Base-by-base conservation (phyloP, 2,329 filamentous ascomycete genomes). In the Microcera coccophila region DNA sequence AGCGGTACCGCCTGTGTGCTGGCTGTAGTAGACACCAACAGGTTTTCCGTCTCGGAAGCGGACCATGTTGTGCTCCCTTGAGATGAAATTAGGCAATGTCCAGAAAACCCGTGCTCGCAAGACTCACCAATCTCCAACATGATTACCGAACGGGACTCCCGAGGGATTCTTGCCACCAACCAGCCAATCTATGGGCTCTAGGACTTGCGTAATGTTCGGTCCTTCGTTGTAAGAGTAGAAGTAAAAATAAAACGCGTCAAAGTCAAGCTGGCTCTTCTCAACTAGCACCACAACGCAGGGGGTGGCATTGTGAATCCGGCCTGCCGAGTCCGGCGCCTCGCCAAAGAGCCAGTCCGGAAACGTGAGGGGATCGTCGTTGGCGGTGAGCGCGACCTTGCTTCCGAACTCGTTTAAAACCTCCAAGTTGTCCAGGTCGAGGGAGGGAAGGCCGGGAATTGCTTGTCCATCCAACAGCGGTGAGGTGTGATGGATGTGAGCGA, bases 181-280 rank as follows among this genome's bases (percentile, higher is more conserved):
- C 1, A 62, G 11, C 1, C 45, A 42, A 3, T 63, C 44, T 5
- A 65, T 22, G 0, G 62, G 62, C 19, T 60, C 56, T 19, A 64
- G 12, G 0, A 65, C 61, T 26, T 64, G 62, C 0, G 58, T 63
- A 39, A 62, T 53, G 15, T 64, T 64, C 0, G 59, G 51, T 0
- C 62, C 62, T 20, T 60, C 54, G 2, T 65, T 59, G 18, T 57
- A 65, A 0, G 62, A 63, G 37, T 65, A 65, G 14, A 65, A 65
- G 18, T 65, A 65, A 29, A 65, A 65, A 42, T 59, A 65, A 9
- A 65, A 65, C 0, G 59, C 62, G 22, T 63, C 62, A 1, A 62
- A 7, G 5, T 63, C 58, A 1, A 48, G 20, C 5, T 53, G 29
- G 22, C 40, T 47, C 40, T 58, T 60, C 12, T 62, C 55, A 0